These are phyloP conservation scores for Triticum urartu DNA, from an alignment of 176 grass and related monocot species.

Conservation along the genomic window DNA sequence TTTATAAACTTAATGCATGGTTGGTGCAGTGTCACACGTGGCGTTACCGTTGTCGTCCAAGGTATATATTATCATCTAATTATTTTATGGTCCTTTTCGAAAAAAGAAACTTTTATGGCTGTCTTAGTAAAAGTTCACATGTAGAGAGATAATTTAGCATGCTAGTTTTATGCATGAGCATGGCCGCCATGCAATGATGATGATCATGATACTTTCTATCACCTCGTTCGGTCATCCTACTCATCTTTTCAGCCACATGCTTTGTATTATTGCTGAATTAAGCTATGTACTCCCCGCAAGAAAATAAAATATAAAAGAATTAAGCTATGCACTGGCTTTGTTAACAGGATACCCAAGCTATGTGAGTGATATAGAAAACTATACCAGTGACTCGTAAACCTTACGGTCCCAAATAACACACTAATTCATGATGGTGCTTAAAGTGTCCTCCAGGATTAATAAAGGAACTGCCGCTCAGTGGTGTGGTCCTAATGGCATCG, in stretches of 20 bases:
- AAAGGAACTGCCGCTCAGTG: neutral
- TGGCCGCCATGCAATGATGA: neutral
- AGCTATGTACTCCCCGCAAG: neutral
- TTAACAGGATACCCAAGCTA: neutral
- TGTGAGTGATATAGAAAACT: slow-evolving; percentile 13
- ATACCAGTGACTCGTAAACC: neutral
- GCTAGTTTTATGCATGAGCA: neutral
- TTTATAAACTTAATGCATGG: neutral
- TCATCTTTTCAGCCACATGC: slow-evolving; percentile 36
- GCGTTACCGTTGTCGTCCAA: slow-evolving; percentile 3
- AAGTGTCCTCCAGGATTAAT: slow-evolving; percentile 10
- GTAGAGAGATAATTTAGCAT: slow-evolving; percentile 20
- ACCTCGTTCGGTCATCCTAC: neutral
- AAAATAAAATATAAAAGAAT: no score
- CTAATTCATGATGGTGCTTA: neutral
- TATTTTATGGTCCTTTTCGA: neutral
- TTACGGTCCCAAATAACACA: neutral
- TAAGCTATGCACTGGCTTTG: neutral
- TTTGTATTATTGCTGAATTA: slow-evolving; percentile 11
- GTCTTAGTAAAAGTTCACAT: slow-evolving; percentile 12
- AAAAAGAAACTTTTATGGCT: neutral
- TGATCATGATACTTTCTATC: slow-evolving; percentile 23
- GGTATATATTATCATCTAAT: slow-evolving; percentile 13
- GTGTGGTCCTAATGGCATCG: neutral
- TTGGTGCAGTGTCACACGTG: slow-evolving; percentile 21